Conservation (phyloP, 2,329 filamentous ascomycete genomes). For the Plectosphaerella sp. region DNA sequence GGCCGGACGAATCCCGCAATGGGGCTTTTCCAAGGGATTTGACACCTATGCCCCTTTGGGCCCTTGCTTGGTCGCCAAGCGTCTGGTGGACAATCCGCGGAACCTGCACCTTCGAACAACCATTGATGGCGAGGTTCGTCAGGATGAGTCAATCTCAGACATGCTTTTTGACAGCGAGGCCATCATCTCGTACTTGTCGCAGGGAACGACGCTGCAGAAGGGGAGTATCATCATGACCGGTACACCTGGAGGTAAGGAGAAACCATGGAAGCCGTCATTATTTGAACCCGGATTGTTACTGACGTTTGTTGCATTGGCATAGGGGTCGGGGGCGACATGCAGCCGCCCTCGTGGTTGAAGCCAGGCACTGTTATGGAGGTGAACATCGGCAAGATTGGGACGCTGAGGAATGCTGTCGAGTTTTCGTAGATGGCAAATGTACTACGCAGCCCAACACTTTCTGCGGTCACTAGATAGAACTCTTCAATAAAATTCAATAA, state of each 20-base stretch:
- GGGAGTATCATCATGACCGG: slow-evolving; percentile 40
- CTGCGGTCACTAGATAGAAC: too few relatives aligned
- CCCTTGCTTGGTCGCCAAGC: slow-evolving; percentile 29
- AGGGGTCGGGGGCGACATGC: slow-evolving; percentile 39
- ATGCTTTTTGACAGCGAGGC: slow-evolving; percentile 9
- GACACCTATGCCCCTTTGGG: slow-evolving; percentile 51
- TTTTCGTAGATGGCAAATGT: slow-evolving; percentile 6
- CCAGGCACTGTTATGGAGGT: slow-evolving; percentile 36
- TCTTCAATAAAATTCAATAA: too few relatives aligned
- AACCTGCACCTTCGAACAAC: slow-evolving; percentile 37
- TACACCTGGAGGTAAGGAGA: slow-evolving; percentile 29
- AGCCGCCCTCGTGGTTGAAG: slow-evolving; percentile 29
- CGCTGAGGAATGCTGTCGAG: slow-evolving; percentile 30
- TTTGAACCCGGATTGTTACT: not conserved
- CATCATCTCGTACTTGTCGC: slow-evolving; percentile 22
- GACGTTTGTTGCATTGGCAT: not conserved
- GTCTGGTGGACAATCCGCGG: slow-evolving; percentile 35
- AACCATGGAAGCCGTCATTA: not conserved
- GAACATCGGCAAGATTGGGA: slow-evolving; percentile 33
- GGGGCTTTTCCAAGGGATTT: slow-evolving; percentile 52
- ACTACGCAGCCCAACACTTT: too few relatives aligned
- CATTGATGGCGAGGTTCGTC: slow-evolving; percentile 43
- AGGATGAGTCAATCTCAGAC: slow-evolving; percentile 30
- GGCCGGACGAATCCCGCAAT: slow-evolving; percentile 41
- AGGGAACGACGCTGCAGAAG: slow-evolving; percentile 34